Base-by-base conservation (phyloP, 805 yeast genomes). In the Metschnikowia gruessii region DNA sequence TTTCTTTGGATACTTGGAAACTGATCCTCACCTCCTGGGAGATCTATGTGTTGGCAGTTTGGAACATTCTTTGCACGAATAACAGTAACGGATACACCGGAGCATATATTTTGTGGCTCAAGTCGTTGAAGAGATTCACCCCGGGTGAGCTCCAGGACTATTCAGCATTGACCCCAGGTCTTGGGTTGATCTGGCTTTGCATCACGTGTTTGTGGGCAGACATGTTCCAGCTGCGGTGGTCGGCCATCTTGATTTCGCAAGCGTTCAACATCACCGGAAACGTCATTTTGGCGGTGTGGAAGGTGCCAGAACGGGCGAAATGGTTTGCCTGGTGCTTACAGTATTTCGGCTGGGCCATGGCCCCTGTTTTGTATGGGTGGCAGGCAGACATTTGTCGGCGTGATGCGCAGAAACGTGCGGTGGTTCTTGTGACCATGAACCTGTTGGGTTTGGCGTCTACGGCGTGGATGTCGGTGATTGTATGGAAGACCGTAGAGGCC, bases 281-380 rank as follows among this genome's bases (percentile, higher is more conserved):
- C 57, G 68, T 70, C 1, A 66, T 82, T 22, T 62, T 82, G 51
- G 81, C 82, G 3, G 74, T 74, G 34, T 82, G 87, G 87, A 63
- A 80, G 51, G 78, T 82, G 24, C 71, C 81, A 0, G 68, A 69
- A 35, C 49, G 68, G 15, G 80, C 85, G 11, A 80, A 82, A 60
- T 81, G 86, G 85, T 80, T 74, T 66, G 87, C 81, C 0, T 82
- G 77, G 60, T 69, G 80, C 55, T 69, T 77, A 39, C 80, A 78
- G 18, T 81, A 81, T 57, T 79, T 79, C 61, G 77, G 82, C 12
- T 81, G 83, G 75, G 77, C 85, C 15, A 78, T 78, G 60, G 80
- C 85, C 2, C 82, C 86, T 0, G 81, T 81, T 37, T 63, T 80
- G 41, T 78, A 81, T 69, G 74, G 83, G 1, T 74, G 77, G 69